phyloP scores from a whole-genome alignment of 179 eudicot species.

The Vitellaria paradoxa region DNA sequence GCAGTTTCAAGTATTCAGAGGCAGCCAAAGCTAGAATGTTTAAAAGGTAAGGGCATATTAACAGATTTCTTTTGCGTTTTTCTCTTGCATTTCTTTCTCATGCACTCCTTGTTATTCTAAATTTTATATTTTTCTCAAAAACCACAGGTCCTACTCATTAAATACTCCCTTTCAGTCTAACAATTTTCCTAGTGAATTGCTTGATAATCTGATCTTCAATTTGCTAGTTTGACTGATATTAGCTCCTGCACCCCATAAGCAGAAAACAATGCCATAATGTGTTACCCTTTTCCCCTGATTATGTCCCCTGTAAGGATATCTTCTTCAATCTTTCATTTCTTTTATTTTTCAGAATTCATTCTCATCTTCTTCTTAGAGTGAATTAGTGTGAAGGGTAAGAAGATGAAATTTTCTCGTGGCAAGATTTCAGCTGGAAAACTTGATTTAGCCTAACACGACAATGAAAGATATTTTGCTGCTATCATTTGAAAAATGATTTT shows the following conservation, averaged over 20 bases:
- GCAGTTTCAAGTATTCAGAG: conserved; percentile 55
- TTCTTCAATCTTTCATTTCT: no score
- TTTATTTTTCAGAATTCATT: no score
- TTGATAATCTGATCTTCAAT: not conserved
- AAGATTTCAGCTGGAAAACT: no score
- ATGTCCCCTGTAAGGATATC: not conserved
- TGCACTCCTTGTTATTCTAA: not conserved
- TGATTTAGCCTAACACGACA: no score
- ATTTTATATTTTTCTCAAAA: no score
- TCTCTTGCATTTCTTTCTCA: not conserved
- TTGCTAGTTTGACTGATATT: not conserved
- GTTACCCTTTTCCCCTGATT: not conserved
- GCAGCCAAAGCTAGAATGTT: conserved; percentile 70
- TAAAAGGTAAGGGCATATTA: conserved; percentile 53
- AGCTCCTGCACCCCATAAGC: not conserved
- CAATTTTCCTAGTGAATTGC: not conserved
- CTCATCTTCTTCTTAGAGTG: no score
- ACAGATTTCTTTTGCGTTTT: not conserved
- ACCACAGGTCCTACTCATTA: not conserved
- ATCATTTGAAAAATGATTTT: not conserved
- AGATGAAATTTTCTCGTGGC: no score
- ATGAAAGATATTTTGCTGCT: not conserved
- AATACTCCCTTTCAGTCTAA: not conserved
- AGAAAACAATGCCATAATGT: not conserved
- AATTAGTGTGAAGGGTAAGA: no score